These are phyloP conservation scores for Hypoxylon sp. DNA, from an alignment of 2,329 filamentous ascomycete species.

Conservation along the genomic window DNA sequence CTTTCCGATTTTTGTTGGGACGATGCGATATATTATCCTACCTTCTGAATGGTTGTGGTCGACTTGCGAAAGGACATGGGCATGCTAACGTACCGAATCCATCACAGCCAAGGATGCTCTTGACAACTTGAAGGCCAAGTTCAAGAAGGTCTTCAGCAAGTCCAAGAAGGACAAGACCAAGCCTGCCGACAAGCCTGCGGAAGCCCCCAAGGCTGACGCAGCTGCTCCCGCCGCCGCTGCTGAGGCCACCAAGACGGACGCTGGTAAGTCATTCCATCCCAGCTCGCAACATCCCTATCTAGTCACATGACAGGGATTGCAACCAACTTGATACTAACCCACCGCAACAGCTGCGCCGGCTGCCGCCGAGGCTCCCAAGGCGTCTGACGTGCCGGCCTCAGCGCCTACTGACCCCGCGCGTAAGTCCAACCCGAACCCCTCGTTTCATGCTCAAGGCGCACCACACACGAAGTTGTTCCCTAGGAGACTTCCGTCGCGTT, in stretches of 20 bases:
- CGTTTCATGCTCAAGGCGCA: conserved; percentile 25
- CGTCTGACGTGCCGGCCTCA: conserved; percentile 27
- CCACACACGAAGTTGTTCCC: conserved; percentile 19
- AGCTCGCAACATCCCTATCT: background rate
- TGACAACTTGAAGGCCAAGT: conserved; percentile 69
- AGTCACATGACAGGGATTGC: conserved; percentile 15
- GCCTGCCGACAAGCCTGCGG: conserved; percentile 47
- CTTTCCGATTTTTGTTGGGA: background rate
- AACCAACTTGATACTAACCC: conserved; percentile 26
- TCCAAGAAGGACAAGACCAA: conserved; percentile 51
- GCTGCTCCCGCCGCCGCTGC: conserved; percentile 50
- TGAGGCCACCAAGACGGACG: conserved; percentile 50
- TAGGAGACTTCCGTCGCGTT: conserved; percentile 21
- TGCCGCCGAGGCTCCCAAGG: conserved; percentile 40
- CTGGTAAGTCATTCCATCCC: conserved; percentile 48
- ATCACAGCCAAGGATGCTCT: conserved; percentile 64
- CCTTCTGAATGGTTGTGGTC: conserved; percentile 15
- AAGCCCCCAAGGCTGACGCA: conserved; percentile 48
- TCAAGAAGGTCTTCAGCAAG: conserved; percentile 53
- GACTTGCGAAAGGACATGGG: background rate
- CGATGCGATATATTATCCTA: conserved; percentile 6
- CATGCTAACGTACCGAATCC: conserved; percentile 39
- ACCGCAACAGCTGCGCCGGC: conserved; percentile 31
- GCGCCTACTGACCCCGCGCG: conserved; percentile 36
- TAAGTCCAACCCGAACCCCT: conserved; percentile 37